A percentile compares a stretch with the other conserved stretches of the same genome.
These are phyloP conservation scores for Candida silvatica DNA, from an alignment of 805 yeast genomes.

Conservation along the genomic window DNA sequence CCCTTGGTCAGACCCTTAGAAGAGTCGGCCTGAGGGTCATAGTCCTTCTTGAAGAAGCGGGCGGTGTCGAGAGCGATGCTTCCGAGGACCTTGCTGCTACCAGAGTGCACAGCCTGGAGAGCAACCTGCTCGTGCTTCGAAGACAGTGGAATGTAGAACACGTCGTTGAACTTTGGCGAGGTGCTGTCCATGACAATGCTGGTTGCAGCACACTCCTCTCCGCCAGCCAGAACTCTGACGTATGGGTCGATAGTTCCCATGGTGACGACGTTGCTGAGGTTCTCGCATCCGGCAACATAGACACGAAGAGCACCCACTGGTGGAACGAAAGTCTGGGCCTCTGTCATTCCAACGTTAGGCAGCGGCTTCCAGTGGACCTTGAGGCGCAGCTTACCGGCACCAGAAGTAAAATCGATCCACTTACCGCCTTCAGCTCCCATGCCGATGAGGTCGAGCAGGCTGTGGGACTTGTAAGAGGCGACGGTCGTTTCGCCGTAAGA, in stretches of 20 bases:
- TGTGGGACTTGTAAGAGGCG: slow-evolving; percentile 41
- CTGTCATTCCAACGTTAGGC: slow-evolving; percentile 37
- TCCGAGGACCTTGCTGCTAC: slow-evolving; percentile 56
- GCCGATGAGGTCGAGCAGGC: slow-evolving; percentile 42
- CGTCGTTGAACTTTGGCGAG: slow-evolving; percentile 53
- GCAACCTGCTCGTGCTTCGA: slow-evolving; percentile 52
- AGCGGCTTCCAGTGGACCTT: slow-evolving; percentile 67
- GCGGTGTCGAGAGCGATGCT: slow-evolving; percentile 31
- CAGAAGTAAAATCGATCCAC: slow-evolving; percentile 36
- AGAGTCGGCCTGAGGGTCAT: slow-evolving; percentile 8
- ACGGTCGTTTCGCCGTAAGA: slow-evolving; percentile 40
- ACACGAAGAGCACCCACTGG: slow-evolving; percentile 64
- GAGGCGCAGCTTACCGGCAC: slow-evolving; percentile 47
- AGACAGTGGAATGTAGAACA: slow-evolving; percentile 49
- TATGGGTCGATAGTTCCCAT: slow-evolving; percentile 76
- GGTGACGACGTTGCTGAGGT: slow-evolving; percentile 48
- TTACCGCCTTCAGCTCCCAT: slow-evolving; percentile 43
- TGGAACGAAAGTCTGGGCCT: slow-evolving; percentile 36
- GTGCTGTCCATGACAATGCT: slow-evolving; percentile 41
- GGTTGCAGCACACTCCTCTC: slow-evolving; percentile 49
- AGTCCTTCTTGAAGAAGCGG: slow-evolving; percentile 5
- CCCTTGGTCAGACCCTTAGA: slow-evolving; percentile 4
- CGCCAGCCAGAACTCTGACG: slow-evolving; percentile 49
- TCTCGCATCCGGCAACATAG: slow-evolving; percentile 44
- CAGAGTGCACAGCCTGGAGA: slow-evolving; percentile 57